Base-by-base conservation (phyloP, 1,284 basidiomycete genomes). In the Moesziomyces globuligerus region DNA sequence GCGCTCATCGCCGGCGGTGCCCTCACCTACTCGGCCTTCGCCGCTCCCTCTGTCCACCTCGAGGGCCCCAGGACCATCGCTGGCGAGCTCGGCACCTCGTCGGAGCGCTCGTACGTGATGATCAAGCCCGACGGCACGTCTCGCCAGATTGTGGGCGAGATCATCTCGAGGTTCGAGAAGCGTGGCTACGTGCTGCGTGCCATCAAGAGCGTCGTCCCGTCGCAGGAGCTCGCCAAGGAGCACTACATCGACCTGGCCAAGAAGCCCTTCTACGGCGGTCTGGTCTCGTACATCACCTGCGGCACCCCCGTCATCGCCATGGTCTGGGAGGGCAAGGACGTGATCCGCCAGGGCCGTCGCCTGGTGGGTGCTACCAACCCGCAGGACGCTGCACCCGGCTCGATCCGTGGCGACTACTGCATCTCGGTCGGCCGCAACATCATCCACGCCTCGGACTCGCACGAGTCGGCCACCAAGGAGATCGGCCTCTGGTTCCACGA, bases 401-500 rank as follows among this genome's bases (percentile, higher is more conserved):
- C 69, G 26, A 64, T 79, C 34, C 73, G 78, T 18, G 78, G 78
- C 50, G 69, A 79, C 64, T 76, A 50, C 49, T 74, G 72, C 39
- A 55, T 79, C 43, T 75, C 70, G 52, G 73, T 76, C 26, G 83
- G 84, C 42, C 83, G 84, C 51, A 85, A 85, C 83, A 79, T 84
- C 53, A 84, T 85, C 74, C 84, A 85, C 78, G 84, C 83, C 47
- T 84, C 84, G 13, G 84, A 85, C 83, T 82, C 82, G 45, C 83
- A 83, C 74, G 84, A 85, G 40, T 80, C 83, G 46, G 84, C 84
- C 40, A 84, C 84, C 76, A 75, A 85, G 80, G 84, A 85, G 81
- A 85, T 85, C 61, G 84, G 82, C 40, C 83, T 85, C 42, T 85
- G 84, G 84, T 85, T 85, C 81, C 78, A 80, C 70, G 72, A 81